Base-by-base conservation (phyloP, 2,329 filamentous ascomycete genomes). In the Zymoseptoria crescenta region DNA sequence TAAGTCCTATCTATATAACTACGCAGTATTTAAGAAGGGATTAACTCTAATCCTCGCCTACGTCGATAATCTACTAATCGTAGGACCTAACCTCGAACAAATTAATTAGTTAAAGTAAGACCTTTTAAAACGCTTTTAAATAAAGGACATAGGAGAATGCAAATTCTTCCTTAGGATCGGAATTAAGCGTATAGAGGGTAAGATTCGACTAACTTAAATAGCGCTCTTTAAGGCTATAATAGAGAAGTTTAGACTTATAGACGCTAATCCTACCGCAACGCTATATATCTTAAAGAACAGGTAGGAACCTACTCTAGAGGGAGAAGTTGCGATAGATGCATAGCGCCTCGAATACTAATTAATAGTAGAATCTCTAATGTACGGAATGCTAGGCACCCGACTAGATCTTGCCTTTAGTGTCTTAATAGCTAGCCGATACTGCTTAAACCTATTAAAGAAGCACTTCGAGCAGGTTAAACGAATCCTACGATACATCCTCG, bases 351-450 rank as follows among this genome's bases (percentile, higher is more conserved):
- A 57, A 48, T 57, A 57, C 13, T 57, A 57, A 57, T 57, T 53
- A 52, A 52, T 57, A 52, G 56, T 57, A 27, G 28, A n/a, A n/a
- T n/a, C n/a, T n/a, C n/a, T n/a, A n/a, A n/a, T n/a, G n/a, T n/a
- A n/a, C n/a, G n/a, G n/a, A 49, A 21, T 56, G 51, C 48, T 56
- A 9, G 19, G 55, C 30, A 56, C 48, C 6, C 55, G 56, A 45
- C 56, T 24, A n/a, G 49, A 57, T 45, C 49, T 57, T 21, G 30
- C 49, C 6, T 57, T 52, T 50, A 52, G 24, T 13, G 30, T 57
- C 30, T 57, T 53, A 53, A 52, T 52, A 57, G 56, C 20, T 10
- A 57, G 56, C 48, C 56, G 56, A 45, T 57, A 41, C 20, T 53
- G 16, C 52, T 58, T 24, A 21, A 57, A 57, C 29, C 50, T 45